Base-by-base conservation (phyloP, 148 eudicot genomes). In the Rhododendron griersonianum region DNA sequence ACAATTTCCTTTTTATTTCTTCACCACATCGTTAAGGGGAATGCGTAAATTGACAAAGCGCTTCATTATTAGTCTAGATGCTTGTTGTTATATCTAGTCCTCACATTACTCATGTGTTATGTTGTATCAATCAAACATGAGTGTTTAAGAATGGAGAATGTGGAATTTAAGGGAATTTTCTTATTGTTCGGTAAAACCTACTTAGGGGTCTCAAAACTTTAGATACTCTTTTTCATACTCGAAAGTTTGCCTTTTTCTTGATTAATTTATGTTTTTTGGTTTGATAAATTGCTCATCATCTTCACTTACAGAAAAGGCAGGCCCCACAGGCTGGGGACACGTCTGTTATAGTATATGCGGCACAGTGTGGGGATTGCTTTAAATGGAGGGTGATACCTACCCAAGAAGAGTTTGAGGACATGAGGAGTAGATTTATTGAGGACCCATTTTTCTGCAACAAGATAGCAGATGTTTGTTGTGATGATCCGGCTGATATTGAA, bases 321-420 rank as follows among this genome's bases (percentile, higher is more conserved):
- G 75, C 74, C 3, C 48, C 28, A 21, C 41, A 1, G 10, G 4
- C 19, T 9, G 59, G 63, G 76, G 9, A 13, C 30, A 10, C 75
- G 37, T 35, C 84, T 13, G 57, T 59, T 30, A 89, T 87, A 55
- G 65, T 89, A 55, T 94, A 88, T 86, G 92, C 94, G 57, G 95
- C 84, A 25, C 98, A 95, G 41, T 95, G 98, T 85, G 87, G 80
- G 50, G 84, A 90, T 55, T 95, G 98, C 89, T 89, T 92, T 53
- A 95, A 95, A 79, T 95, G 98, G 98, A 93, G 98, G 88, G 61
- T 81, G 33, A 84, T 95, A 2, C 84, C 90, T 39, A 86, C 92
- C 19, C 87, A 89, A 84, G 94, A 95, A 84, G 94, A 94, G 89
- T 95, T 87, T 59, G 96, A 95, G 83, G 94, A 90, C 73, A 86